A percentile compares a stretch with the other conserved stretches of the same genome.
These are phyloP conservation scores for Heliamphora exappendiculata DNA, from an alignment of 148 eudicot species.

Conservation along the genomic window DNA sequence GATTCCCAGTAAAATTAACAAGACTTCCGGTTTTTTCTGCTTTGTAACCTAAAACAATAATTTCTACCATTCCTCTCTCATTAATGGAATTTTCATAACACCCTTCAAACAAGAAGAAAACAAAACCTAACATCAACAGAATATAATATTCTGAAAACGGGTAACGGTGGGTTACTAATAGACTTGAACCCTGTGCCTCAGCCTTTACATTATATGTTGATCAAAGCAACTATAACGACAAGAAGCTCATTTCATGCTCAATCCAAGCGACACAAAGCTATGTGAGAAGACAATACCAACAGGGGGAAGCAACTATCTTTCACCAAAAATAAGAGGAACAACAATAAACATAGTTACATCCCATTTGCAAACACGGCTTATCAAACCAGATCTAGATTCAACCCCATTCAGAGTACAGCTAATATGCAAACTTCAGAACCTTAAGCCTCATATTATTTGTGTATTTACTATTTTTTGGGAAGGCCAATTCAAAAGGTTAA, in stretches of 20 bases:
- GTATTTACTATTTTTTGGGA: not conserved
- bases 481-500: not conserved
- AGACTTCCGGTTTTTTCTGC: not conserved
- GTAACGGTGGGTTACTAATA: not conserved
- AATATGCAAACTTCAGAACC: not conserved
- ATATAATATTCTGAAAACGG: not conserved
- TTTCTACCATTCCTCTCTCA: not conserved
- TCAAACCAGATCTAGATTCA: not conserved
- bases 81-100: not conserved
- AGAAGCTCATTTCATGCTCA: not conserved
- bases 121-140: not conserved
- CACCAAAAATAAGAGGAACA: not conserved
- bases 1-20: not conserved
- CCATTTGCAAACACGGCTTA: not conserved
- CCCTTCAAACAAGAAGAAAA: not conserved
- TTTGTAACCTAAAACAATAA: not conserved
- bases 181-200: not conserved
- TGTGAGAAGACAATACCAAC: not conserved
- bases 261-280: not conserved
- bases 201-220: no score
- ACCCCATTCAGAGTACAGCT: not conserved
- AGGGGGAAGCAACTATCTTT: not conserved
- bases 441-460: not conserved
- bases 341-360: not conserved
- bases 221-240: not conserved